phyloP scores from a whole-genome alignment of 768 basidiomycete genomes.

The Paxillus rubicundulus region DNA sequence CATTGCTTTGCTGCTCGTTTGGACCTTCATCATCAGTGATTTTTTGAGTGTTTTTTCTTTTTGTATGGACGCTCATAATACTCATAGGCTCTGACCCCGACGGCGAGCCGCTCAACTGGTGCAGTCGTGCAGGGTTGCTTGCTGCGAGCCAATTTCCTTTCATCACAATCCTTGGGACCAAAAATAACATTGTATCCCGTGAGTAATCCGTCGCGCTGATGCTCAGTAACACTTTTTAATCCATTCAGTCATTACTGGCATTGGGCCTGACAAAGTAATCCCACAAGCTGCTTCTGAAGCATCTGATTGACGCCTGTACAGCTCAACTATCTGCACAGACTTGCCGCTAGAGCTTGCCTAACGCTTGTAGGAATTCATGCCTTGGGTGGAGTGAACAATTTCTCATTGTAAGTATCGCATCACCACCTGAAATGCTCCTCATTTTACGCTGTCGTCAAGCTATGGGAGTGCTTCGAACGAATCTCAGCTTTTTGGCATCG shows the following conservation, averaged over 20 bases:
- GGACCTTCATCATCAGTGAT: conserved; percentile 38
- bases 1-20: conserved; percentile 35
- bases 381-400: conserved; percentile 19
- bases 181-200: conserved; percentile 35
- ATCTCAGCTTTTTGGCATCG: conserved; percentile 31
- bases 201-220: not conserved
- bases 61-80: not conserved
- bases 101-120: conserved; percentile 30
- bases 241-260: conserved; percentile 18
- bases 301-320: conserved; percentile 3
- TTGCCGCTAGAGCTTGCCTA: conserved; percentile 43
- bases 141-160: conserved; percentile 38
- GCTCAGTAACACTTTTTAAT: not conserved
- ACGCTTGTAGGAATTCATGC: conserved; percentile 51
- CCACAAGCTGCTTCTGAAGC: not conserved
- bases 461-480: conserved; percentile 1
- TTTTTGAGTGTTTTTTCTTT: not conserved
- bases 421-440: not conserved
- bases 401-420: conserved; percentile 9
- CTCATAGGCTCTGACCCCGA: conserved; percentile 19
- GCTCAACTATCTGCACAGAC: conserved; percentile 44
- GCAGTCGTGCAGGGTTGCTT: conserved; percentile 31
- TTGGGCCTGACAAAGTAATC: conserved; percentile 22
- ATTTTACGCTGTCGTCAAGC: conserved; percentile 1
- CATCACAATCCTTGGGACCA: conserved; percentile 42